Conservation (phyloP, 2,329 filamentous ascomycete species). For the Sporothrix pseudoabietina region DNA sequence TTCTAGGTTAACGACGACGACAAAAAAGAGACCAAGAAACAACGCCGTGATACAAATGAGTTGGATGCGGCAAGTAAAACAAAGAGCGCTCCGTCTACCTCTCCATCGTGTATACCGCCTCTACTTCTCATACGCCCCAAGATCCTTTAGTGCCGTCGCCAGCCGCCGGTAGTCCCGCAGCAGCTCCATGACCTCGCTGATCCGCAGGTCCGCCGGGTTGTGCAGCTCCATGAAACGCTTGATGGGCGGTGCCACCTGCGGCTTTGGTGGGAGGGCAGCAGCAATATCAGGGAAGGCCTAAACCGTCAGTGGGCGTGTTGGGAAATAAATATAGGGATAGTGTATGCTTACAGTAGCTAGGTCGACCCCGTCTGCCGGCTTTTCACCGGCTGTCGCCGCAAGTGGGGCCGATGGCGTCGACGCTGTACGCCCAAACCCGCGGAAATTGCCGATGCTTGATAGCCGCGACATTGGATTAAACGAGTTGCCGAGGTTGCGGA, state of each 20-base stretch:
- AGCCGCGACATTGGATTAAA: conserved; percentile 82
- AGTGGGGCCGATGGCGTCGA: conserved; percentile 47
- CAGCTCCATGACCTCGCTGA: conserved; percentile 73
- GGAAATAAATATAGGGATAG: not conserved
- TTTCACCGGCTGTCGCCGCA: conserved; percentile 36
- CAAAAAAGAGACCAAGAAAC: not conserved
- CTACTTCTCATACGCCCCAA: conserved; percentile 58
- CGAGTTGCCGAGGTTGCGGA: conserved; percentile 77
- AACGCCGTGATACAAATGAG: not conserved
- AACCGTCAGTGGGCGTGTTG: not conserved
- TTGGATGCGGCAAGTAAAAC: not conserved
- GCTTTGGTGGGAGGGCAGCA: conserved; percentile 56
- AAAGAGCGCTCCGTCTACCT: not conserved
- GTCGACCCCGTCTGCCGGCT: conserved; percentile 56
- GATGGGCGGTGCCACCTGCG: conserved; percentile 66
- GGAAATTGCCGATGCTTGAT: conserved; percentile 71
- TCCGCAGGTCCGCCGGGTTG: conserved; percentile 67
- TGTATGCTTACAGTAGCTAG: conserved; percentile 55
- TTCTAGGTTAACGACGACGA: not conserved
- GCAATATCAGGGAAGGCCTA: conserved; percentile 65
- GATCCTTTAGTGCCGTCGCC: conserved; percentile 63
- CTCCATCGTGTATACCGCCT: not conserved
- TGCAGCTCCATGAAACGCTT: conserved; percentile 73
- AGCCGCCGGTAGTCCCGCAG: conserved; percentile 74
- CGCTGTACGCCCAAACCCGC: conserved; percentile 68